phyloP scores from a whole-genome alignment of 306 rosid species.

The Quillaja saponaria region DNA sequence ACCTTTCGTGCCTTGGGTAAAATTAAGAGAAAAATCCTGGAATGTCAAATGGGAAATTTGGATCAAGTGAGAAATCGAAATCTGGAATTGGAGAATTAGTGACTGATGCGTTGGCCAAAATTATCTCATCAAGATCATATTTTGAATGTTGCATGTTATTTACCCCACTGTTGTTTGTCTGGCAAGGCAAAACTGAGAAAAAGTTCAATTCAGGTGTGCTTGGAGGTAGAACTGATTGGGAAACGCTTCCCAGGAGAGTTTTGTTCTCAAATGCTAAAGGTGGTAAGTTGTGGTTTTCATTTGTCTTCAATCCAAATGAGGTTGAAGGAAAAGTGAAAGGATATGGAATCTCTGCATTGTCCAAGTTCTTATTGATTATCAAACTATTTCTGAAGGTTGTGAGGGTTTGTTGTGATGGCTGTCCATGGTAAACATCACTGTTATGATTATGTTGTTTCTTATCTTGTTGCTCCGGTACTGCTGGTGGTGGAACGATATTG shows the following conservation, averaged over 20 bases:
- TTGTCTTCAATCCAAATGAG: conserved; percentile 41
- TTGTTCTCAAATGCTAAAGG: conserved; percentile 38
- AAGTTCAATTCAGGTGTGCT: conserved; percentile 45
- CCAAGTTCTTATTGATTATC: conserved; percentile 36
- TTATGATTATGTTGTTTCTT: conserved; percentile 28
- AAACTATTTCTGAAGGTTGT: conserved; percentile 25
- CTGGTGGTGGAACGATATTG: conserved; percentile 42
- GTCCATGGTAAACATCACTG: conserved; percentile 16
- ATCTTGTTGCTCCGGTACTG: conserved; percentile 64
- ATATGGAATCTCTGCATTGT: conserved; percentile 40
- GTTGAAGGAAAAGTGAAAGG: conserved; percentile 65
- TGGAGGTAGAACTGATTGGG: conserved; percentile 48
- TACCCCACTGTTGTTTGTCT: conserved; percentile 38
- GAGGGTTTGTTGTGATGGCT: conserved; percentile 33
- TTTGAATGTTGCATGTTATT: conserved; percentile 43
- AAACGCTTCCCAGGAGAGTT: conserved; percentile 37
- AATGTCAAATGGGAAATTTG: conserved; percentile 50
- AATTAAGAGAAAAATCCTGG: conserved; percentile 45
- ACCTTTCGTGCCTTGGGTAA: background rate
- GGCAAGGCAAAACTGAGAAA: conserved; percentile 41
- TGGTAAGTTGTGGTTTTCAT: conserved; percentile 32
- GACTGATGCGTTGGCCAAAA: conserved; percentile 65
- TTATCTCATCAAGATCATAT: conserved; percentile 54
- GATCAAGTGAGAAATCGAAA: conserved; percentile 60
- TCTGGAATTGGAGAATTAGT: conserved; percentile 62